Evolutionary conservation across 257 asterid species (phyloP), one percentile per base, ranked within the genome.

Genomic region (Lavandula angustifolia): DNA sequence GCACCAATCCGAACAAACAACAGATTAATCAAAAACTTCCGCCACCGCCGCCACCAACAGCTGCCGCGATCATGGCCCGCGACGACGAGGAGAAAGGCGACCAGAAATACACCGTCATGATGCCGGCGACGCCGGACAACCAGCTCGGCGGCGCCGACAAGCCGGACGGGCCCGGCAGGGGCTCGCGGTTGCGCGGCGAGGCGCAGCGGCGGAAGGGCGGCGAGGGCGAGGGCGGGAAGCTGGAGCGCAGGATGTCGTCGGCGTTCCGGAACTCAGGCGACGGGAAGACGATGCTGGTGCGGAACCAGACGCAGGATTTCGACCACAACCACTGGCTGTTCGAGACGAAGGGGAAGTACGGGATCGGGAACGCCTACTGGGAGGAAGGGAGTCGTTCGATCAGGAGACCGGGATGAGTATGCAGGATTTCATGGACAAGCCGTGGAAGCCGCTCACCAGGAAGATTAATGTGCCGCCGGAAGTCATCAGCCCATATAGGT

Each of bases 101-200:
- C 66, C 80, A 73, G 0, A 58, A 58, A 5, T 92, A 89, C 75
- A 92, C 98, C 1, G 98, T 92, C 7, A 73, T 84, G 67, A 87
- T 92, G 97, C 98, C 98, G 0, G 87, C 98, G 8, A 92, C 98
- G 6, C 98, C 98, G 0, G 98, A 92, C 61, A 89, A 92, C 31
- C 94, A 85, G 69, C 97, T 96, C 9, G 96, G 83, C 0, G 92
- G 37, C 46, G 35, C 32, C 31, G 96, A 87, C 75, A 87, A 89
- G 75, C 95, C 92, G 6, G 96, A 87, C 7, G 98, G 97, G 7
- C 88, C 91, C 1, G 73, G 71, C 41, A 42, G 75, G 64, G n/a
- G 81, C 78, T 11, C 96, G 1, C 66, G 96, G 72, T 84, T 80
- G 54, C 84, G 83, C 0, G 49, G 64, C 0, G 98, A 84, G 37